These are phyloP conservation scores for Lophiostoma macrostomum DNA, from an alignment of 495 filamentous ascomycete genomes.

Conservation along the genomic window DNA sequence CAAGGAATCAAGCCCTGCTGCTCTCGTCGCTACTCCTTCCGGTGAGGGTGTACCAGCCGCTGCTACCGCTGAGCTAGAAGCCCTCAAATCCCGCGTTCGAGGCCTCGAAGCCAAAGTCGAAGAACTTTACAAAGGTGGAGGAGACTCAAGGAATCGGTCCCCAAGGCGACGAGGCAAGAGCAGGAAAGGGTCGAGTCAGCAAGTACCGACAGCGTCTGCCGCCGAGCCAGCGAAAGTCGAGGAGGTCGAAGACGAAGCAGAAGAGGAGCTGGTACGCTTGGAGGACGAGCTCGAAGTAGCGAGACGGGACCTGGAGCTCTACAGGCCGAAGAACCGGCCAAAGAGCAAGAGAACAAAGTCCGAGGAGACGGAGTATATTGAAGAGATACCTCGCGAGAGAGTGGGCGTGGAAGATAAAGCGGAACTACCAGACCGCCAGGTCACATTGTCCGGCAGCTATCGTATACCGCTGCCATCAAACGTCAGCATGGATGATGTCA, in stretches of 20 bases:
- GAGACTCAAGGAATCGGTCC: conserved; percentile 1
- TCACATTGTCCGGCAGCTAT: conserved; percentile 29
- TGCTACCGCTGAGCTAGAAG: conserved; percentile 27
- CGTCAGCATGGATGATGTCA: conserved; percentile 30
- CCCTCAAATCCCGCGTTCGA: conserved; percentile 28
- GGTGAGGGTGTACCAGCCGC: neutral
- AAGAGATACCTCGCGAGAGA: conserved; percentile 22
- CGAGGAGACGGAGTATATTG: conserved; percentile 17
- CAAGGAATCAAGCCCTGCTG: neutral
- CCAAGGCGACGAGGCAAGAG: conserved; percentile 27
- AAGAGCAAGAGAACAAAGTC: neutral
- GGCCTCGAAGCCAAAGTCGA: conserved; percentile 33
- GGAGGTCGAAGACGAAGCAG: conserved; percentile 13
- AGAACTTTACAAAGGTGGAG: conserved; percentile 21
- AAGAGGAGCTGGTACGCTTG: conserved; percentile 15
- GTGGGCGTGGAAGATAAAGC: neutral
- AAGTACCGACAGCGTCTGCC: conserved; percentile 9
- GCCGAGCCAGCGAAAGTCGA: neutral
- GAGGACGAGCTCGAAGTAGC: conserved; percentile 27
- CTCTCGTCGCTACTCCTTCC: neutral
- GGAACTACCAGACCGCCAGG: conserved; percentile 6
- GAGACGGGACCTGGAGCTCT: conserved; percentile 16
- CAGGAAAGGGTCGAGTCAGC: conserved; percentile 11
- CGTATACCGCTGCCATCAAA: conserved; percentile 27
- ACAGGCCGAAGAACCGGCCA: neutral